phyloP scores from a whole-genome alignment of 345 rosid genomes.

The Melastoma malabathricum region DNA sequence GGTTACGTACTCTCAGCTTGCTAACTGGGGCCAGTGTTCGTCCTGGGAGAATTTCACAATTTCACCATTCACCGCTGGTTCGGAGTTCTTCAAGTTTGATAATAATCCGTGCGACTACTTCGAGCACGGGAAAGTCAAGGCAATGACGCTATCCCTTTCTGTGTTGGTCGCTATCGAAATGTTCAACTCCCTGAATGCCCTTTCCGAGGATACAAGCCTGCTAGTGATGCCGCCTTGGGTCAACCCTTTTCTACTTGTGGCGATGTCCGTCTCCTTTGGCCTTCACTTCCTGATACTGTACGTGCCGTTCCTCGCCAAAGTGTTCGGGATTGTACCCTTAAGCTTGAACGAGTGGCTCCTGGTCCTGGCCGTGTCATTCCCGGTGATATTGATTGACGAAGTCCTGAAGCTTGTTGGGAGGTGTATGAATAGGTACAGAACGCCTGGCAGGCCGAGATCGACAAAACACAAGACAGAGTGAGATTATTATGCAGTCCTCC shows the following conservation, averaged over 20 bases:
- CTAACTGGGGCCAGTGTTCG: slow-evolving; percentile 57
- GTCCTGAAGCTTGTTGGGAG: slow-evolving; percentile 38
- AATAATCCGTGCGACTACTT: slow-evolving; percentile 49
- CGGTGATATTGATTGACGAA: slow-evolving; percentile 3
- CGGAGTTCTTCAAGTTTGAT: slow-evolving; percentile 29
- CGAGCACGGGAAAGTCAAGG: slow-evolving; percentile 51
- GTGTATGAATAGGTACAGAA: slow-evolving; percentile 3
- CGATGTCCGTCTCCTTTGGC: slow-evolving; percentile 53
- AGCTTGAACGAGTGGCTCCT: slow-evolving; percentile 63
- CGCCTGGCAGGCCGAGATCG: too few relatives aligned
- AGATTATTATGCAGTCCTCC: too few relatives aligned
- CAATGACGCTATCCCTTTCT: slow-evolving; percentile 55
- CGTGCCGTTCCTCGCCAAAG: slow-evolving; percentile 50
- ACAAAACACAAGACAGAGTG: too few relatives aligned
- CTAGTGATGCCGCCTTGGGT: slow-evolving; percentile 69
- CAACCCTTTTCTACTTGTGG: slow-evolving; percentile 57
- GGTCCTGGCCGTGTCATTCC: slow-evolving; percentile 44
- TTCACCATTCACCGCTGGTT: slow-evolving; percentile 6
- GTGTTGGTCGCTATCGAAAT: slow-evolving; percentile 68
- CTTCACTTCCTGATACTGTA: slow-evolving; percentile 59
- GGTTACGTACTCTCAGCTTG: slow-evolving; percentile 47
- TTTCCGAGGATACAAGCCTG: slow-evolving; percentile 63
- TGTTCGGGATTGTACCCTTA: slow-evolving; percentile 55
- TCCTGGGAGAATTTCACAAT: slow-evolving; percentile 35
- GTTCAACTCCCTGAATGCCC: slow-evolving; percentile 71